A percentile compares a stretch with the other conserved stretches of the same genome.
These are phyloP conservation scores for Dioscorea cayenensis DNA, from an alignment of 116 monocot species.

Conservation along the genomic window DNA sequence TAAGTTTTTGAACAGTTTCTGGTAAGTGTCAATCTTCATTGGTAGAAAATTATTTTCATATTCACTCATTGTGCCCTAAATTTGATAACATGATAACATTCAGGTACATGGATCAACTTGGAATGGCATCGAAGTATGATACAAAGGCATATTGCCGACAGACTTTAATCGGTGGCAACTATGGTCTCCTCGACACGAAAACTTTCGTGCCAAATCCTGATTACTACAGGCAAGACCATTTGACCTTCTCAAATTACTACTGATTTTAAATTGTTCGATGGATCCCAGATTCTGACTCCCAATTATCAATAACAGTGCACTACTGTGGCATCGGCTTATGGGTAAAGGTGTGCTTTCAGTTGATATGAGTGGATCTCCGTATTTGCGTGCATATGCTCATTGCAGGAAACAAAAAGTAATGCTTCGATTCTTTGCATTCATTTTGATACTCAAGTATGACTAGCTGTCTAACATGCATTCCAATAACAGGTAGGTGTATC, in stretches of 20 bases:
- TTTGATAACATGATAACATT: not conserved
- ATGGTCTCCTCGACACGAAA: constrained; percentile 63
- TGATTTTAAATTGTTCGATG: too few relatives aligned
- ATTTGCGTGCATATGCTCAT: constrained; percentile 54
- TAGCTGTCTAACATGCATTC: not conserved
- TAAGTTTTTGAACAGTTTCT: constrained; percentile 72
- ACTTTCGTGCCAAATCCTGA: constrained; percentile 72
- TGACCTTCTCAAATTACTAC: not conserved
- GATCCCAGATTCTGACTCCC: not conserved
- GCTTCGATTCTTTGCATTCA: not conserved
- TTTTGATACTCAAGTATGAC: too few relatives aligned
- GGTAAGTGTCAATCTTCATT: constrained; percentile 20
- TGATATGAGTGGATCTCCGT: constrained; percentile 34
- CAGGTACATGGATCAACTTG: constrained; percentile 82
- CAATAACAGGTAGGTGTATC: constrained; percentile 45
- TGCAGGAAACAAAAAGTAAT: constrained; percentile 49
- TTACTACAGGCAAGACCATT: constrained; percentile 54
- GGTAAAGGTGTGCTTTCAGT: constrained; percentile 54
- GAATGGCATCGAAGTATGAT: constrained; percentile 58
- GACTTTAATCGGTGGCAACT: constrained; percentile 65
- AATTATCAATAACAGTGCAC: constrained; percentile 29
- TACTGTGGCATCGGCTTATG: constrained; percentile 74
- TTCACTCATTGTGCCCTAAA: not conserved
- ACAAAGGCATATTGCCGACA: constrained; percentile 58
- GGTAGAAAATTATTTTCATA: not conserved